Evolutionary conservation across 2,329 filamentous ascomycete species (phyloP).

Genomic region (Aspergillus pseudotamarii): DNA sequence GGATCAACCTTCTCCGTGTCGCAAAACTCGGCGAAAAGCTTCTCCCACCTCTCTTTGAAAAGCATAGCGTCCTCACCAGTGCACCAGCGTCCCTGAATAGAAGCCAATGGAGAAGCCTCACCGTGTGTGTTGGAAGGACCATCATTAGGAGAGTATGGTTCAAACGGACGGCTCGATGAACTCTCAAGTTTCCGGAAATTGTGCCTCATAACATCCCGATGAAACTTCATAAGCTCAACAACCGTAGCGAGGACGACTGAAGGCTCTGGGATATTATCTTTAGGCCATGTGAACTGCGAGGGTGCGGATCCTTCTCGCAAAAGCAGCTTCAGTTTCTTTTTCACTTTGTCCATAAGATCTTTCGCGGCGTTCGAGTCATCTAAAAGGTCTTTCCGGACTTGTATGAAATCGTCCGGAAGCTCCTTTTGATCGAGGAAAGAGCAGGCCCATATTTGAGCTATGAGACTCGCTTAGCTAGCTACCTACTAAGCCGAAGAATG

Average conservation of each 20-base stretch:
- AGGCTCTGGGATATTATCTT: constrained; percentile 87
- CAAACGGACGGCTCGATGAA: constrained; percentile 29
- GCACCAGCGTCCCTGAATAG: constrained; percentile 91
- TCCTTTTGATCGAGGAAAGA: constrained; percentile 88
- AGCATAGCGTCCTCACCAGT: constrained; percentile 92
- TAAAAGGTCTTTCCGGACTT: constrained; percentile 87
- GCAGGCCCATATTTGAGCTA: constrained; percentile 89
- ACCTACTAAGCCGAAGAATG: constrained; percentile 2
- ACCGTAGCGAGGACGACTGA: constrained; percentile 90
- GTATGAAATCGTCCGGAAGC: constrained; percentile 81
- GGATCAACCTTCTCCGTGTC: constrained; percentile 98
- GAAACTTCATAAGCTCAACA: constrained; percentile 96
- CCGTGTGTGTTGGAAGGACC: constrained; percentile 15
- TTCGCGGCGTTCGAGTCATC: constrained; percentile 99
- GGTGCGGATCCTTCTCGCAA: constrained; percentile 91
- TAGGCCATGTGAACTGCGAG: constrained; percentile 96
- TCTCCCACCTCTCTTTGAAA: constrained; percentile 97
- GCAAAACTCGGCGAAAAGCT: constrained; percentile 93
- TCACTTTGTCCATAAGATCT: constrained; percentile 99
- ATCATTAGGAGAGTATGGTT: not conserved
- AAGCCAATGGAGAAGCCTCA: constrained; percentile 60
- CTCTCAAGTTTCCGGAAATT: constrained; percentile 83
- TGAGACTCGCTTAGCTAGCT: constrained; percentile 13
- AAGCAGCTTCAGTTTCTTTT: constrained; percentile 96
- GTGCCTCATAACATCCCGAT: constrained; percentile 89